Evolutionary conservation across 805 yeast genomes (phyloP), one percentile per base, ranked within the genome.

Genomic region (Starmera amethionina): DNA sequence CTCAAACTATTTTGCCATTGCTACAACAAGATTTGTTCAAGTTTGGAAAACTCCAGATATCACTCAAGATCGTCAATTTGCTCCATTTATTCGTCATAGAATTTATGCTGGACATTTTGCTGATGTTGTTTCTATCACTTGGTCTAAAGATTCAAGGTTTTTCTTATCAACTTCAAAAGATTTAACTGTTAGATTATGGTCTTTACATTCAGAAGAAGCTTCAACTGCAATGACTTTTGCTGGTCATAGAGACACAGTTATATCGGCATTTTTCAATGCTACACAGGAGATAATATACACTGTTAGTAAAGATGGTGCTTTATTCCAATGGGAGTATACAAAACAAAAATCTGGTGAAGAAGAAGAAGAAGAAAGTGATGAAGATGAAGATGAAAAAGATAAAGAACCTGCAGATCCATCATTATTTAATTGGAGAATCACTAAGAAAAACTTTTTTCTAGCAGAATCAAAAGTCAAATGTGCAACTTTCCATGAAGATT

Each of bases 81-180:
- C 96, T 1, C 98, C 98, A 13, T 93, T 93, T 62, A 84, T 90
- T 32, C 82, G 95, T 46, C 86, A 85, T 60, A 70, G 95, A 54
- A 75, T 84, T 8, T 88, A 88, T 52, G 87, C 96, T 1, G 98
- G 98, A 30, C 98, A 93, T 64, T 88, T 78, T 57, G 79, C 79
- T 38, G 94, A 86, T 50, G 76, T 93, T 19, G 70, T 75, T 2
- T 76, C 88, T 2, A 59, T 93, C 10, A 70, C 85, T 3, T 93
- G 97, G 97, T 86, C 97, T 1, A 70, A 69, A 27, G 98, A 93
- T 60, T 84, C 96, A 5, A 72, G 96, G 50, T 93, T 88, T 56
- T 73, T 93, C 50, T 66, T 93, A 34, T 77, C 96, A 3, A 73
- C 95, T 2, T 82, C 95, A 18, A 85, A 86, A 55, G 98, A 93